A percentile compares a stretch with the other conserved stretches of the same genome.
These are phyloP conservation scores for Arthrocladium fulminans DNA, from an alignment of 2,329 filamentous ascomycete species.

Conservation along the genomic window DNA sequence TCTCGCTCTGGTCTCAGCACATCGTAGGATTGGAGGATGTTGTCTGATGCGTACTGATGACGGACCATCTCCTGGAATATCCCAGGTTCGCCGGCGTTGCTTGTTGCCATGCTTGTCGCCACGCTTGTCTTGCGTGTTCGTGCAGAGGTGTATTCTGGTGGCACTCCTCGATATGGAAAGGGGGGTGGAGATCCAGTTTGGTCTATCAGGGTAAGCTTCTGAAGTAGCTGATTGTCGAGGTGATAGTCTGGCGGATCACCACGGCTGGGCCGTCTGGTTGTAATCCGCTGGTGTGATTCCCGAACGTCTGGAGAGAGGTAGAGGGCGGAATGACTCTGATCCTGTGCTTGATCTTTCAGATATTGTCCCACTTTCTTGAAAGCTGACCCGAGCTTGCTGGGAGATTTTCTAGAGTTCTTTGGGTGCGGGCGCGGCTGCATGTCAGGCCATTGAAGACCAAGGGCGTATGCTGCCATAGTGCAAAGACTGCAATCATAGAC, in stretches of 20 bases:
- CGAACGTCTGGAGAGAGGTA: not conserved
- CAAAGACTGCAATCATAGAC: too few relatives aligned
- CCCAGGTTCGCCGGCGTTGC: not conserved
- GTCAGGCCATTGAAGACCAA: not conserved
- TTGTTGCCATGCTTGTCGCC: not conserved
- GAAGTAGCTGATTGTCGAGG: not conserved
- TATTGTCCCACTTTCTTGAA: not conserved
- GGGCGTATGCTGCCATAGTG: too few relatives aligned
- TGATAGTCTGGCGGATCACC: not conserved
- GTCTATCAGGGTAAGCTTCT: not conserved
- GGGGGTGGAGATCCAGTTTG: not conserved
- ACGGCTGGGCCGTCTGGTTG: not conserved
- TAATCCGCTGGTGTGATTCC: not conserved
- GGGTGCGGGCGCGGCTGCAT: not conserved
- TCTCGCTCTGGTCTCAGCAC: slow-evolving; percentile 14
- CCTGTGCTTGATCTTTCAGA: slow-evolving; percentile 1
- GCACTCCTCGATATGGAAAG: not conserved
- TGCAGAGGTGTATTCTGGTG: not conserved
- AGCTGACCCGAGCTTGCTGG: not conserved
- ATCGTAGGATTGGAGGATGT: slow-evolving; percentile 22
- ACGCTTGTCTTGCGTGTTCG: too few relatives aligned
- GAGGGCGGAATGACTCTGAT: not conserved
- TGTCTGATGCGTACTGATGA: slow-evolving; percentile 20
- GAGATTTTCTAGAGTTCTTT: not conserved
- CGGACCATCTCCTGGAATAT: slow-evolving; percentile 1